A percentile compares a stretch with the other conserved stretches of the same genome.
Evolutionary conservation across 768 basidiomycete species (phyloP).

Genomic region (Hygrophoropsis aurantiaca): DNA sequence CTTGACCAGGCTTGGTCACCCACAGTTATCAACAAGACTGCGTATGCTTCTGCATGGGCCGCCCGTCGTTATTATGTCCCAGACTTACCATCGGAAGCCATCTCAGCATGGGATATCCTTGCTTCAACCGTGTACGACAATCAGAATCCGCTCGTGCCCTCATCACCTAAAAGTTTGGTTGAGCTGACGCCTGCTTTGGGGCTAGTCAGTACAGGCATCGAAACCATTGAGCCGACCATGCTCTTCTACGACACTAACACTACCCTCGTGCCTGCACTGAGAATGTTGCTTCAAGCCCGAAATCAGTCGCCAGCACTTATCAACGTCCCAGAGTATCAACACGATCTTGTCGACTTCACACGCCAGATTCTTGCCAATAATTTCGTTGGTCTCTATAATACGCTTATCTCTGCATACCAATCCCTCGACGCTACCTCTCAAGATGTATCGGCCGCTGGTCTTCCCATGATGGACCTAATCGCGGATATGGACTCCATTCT

Average conservation of each 20-base stretch:
- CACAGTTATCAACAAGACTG: constrained; percentile 27
- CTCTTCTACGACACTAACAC: constrained; percentile 38
- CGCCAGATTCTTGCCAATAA: constrained; percentile 40
- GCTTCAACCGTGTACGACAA: constrained; percentile 40
- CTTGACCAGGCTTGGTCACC: constrained; percentile 43
- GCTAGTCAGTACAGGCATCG: constrained; percentile 26
- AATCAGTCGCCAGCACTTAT: constrained; percentile 13
- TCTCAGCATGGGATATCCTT: constrained; percentile 37
- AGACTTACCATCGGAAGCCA: constrained; percentile 20
- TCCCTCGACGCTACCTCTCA: constrained; percentile 14
- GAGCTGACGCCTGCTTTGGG: constrained; percentile 37
- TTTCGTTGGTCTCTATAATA: constrained; percentile 33
- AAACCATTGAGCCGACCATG: constrained; percentile 32
- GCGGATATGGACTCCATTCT: constrained; percentile 35
- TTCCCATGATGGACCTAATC: constrained; percentile 30
- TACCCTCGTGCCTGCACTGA: constrained; percentile 76
- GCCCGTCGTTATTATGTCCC: constrained; percentile 33
- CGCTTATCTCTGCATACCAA: constrained; percentile 30
- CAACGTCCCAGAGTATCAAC: constrained; percentile 32
- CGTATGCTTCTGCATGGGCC: constrained; percentile 34
- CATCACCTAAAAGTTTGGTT: constrained; percentile 36
- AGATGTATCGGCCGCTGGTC: constrained; percentile 20
- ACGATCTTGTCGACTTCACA: constrained; percentile 39
- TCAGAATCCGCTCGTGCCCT: constrained; percentile 29
- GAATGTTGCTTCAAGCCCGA: constrained; percentile 53